Base-by-base conservation (phyloP, 179 eudicot species). In the Heliamphora pulchella region DNA sequence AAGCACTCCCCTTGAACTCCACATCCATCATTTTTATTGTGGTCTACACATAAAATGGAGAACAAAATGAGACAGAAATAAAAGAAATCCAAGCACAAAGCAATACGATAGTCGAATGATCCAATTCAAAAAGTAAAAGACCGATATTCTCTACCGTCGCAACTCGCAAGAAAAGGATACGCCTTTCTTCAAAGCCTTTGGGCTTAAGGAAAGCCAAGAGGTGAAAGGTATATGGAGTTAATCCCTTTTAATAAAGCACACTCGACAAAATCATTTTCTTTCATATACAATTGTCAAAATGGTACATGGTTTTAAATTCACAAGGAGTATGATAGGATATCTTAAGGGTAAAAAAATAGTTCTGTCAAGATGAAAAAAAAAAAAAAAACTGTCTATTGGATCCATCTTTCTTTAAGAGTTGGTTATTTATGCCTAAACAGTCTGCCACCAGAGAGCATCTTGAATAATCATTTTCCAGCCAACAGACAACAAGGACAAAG, bases 1-100 rank as follows among this genome's bases (percentile, higher is more conserved):
- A 0, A 1, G 50, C 71, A 8, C 83, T 81, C 39, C 83, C 83
- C 44, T 76, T 70, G 7, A 57, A 69, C 59, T 39, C 83, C 74
- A 81, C 43, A 61, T 80, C 78, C 78, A 63, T 47, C 77, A 31
- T 73, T 51, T 73, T 31, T 43, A 11, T 1, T n/a, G 3, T 70
- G 20, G 50, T 10, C 31, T 70, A 70, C 18, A 17, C 51, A 48
- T 20, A 22, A 41, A 64, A 13, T 22, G 31, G 31, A 31, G 31
- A 64, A 8, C 0, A 63, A 31, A 64, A 31, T 64, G 69, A 62
- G 65, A 64, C 3, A 31, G 31, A 65, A 22, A 31, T 22, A 0
- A 43, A 2, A 66, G 47, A 66, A 39, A 66, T 39, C 71, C 71
- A 8, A 66, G 41, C n/a, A 1, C 13, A 69, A 43, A 69, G 18